phyloP scores from a whole-genome alignment of 1,284 basidiomycete genomes.

The Trichosporon faecale region DNA sequence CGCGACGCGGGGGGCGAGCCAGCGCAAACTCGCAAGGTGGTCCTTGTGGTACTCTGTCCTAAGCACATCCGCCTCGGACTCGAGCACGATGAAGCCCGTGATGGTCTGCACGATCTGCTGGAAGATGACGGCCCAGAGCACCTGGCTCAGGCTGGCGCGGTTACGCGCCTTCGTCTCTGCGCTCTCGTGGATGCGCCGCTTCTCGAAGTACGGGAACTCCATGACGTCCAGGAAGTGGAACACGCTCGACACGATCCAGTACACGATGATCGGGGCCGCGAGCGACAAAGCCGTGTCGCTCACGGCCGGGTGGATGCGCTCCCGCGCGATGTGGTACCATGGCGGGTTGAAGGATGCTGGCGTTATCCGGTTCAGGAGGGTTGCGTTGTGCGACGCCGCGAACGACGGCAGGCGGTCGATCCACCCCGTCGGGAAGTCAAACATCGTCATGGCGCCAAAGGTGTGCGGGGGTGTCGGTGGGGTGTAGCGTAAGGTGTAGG shows the following conservation, averaged over 20 bases:
- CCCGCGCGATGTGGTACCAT: conserved; percentile 62
- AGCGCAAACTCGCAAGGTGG: conserved; percentile 58
- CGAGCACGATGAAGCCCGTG: conserved; percentile 69
- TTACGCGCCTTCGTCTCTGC: conserved; percentile 75
- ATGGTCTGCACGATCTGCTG: conserved; percentile 83
- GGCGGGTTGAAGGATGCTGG: conserved; percentile 41
- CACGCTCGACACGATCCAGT: conserved; percentile 71
- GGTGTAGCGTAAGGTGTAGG: background rate
- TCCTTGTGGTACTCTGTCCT: conserved; percentile 53
- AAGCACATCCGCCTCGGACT: conserved; percentile 55
- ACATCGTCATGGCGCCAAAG: conserved; percentile 10
- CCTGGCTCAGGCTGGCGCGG: conserved; percentile 66
- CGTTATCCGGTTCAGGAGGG: conserved; percentile 41
- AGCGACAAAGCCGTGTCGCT: conserved; percentile 74
- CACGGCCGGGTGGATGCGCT: conserved; percentile 59
- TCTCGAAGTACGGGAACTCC: conserved; percentile 73
- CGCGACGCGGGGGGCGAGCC: conserved; percentile 54
- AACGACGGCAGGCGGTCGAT: conserved; percentile 25
- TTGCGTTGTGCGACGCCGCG: conserved; percentile 34
- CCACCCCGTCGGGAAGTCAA: conserved; percentile 16
- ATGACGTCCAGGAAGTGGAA: conserved; percentile 79
- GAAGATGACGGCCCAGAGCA: conserved; percentile 73
- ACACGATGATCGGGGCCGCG: conserved; percentile 72
- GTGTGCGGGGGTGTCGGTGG: background rate
- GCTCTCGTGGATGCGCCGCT: conserved; percentile 83